Evolutionary conservation across 2,329 filamentous ascomycete genomes (phyloP), one percentile per base, ranked within the genome.

Genomic region (Phyllosticta capitalensis): DNA sequence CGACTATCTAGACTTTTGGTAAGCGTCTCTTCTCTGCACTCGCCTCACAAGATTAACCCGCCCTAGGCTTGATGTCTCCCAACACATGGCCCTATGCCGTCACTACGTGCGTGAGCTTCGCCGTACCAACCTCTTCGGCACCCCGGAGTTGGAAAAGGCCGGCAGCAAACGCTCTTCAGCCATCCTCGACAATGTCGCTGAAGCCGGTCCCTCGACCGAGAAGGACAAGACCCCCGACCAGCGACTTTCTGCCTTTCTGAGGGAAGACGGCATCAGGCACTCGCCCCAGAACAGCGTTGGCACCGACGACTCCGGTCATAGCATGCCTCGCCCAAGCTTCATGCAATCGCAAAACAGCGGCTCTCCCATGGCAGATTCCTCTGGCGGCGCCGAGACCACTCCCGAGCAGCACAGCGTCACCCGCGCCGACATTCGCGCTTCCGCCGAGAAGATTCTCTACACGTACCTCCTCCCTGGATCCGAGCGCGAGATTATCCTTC

Each of bases 1-100:
- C 12, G 94, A 99, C 70, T 99, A 99, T 69, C 79, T 99, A 50
- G 94, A 99, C 72, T 99, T 99, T 75, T 99, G 95, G 94, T 97
- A 79, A 61, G 84, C 71, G 6, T n/a, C n/a, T 14, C 4, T 45
- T 45, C 57, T 50, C 53, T 30, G 55, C 49, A 24, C 17, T 51
- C 30, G 58, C 5, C 9, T 55, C 20, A 4, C 19, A 55, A 1
- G 14, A 19, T 17, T 52, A 45, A 19, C 21, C n/a, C 21, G 53
- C 17, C 45, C 70, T 67, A 97, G 92, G 94, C 90, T 99, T 67
- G 94, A 99, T 85, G 94, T 99, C 62, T 92, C 94, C 17, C 94
- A 99, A 72, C 94, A 99, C 76, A 96, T 97, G 87, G 96, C 92
- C 21, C 82, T 99, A 60, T 99, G 90, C 72, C 88, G 95, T 55